phyloP scores from a whole-genome alignment of 2,329 filamentous ascomycete genomes.

The Thielaviopsis cerberus region DNA sequence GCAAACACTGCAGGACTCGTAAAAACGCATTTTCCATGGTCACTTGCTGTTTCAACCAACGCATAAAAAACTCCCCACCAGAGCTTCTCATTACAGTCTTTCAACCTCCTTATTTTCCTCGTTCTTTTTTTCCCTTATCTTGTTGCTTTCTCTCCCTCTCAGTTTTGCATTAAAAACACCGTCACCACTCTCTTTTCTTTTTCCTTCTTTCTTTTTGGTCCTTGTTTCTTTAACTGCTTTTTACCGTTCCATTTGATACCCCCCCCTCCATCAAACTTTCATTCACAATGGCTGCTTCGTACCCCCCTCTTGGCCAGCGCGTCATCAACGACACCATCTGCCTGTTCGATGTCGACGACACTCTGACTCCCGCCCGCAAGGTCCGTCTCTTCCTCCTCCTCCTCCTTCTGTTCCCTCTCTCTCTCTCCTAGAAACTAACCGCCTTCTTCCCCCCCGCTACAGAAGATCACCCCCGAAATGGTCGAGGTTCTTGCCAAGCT shows the following conservation, averaged over 20 bases:
- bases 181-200: not conserved
- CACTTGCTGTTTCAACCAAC: not conserved
- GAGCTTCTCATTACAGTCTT: not conserved
- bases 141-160: not conserved
- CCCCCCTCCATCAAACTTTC: not conserved
- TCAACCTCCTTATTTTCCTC: slow-evolving; percentile 8
- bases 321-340: slow-evolving; percentile 82
- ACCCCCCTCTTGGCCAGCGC: slow-evolving; percentile 63
- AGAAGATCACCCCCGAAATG: slow-evolving; percentile 64
- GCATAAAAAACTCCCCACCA: not conserved
- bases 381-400: slow-evolving; percentile 28
- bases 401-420: not conserved
- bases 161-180: not conserved
- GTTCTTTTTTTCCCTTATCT: not conserved
- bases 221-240: not conserved
- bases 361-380: slow-evolving; percentile 63
- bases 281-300: slow-evolving; percentile 27
- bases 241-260: slow-evolving; percentile 5
- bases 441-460: slow-evolving; percentile 4
- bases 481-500: slow-evolving; percentile 60
- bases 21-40: not conserved
- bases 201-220: not conserved
- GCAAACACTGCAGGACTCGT: not conserved
- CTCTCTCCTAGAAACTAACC: not conserved
- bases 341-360: slow-evolving; percentile 92